These are phyloP conservation scores for Globisporangium cystogenes DNA, from an alignment of 352 stramenopile species.

Conservation along the genomic window DNA sequence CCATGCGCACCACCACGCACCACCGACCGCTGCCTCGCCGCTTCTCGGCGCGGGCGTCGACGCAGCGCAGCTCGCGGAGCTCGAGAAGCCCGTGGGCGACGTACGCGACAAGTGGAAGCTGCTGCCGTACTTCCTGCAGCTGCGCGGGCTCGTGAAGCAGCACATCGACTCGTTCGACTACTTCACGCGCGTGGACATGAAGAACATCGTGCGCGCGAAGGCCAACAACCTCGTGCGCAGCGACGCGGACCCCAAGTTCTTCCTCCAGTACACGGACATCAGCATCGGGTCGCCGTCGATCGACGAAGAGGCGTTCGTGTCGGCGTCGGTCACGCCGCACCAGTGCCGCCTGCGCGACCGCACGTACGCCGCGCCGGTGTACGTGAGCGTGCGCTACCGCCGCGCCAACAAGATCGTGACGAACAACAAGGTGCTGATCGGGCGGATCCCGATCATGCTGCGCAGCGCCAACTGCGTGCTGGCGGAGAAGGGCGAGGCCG, in stretches of 20 bases:
- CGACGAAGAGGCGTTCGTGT: constrained; percentile 96
- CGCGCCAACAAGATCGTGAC: constrained; percentile 97
- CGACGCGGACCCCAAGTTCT: constrained; percentile 98
- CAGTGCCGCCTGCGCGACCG: constrained; percentile 98
- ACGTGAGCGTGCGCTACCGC: constrained; percentile 98
- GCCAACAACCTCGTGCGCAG: constrained; percentile 89
- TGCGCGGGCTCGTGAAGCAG: constrained; percentile 92
- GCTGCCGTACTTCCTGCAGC: constrained; percentile 96
- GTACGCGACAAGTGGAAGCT: constrained; percentile 98
- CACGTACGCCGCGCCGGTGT: constrained; percentile 98
- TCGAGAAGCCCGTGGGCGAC: constrained; percentile 64
- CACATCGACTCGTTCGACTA: constrained; percentile 99
- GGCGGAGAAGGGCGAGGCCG: constrained; percentile 89
- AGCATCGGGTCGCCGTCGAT: constrained; percentile 96
- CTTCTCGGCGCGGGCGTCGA: constrained; percentile 7
- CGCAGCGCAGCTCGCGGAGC: constrained; percentile 38
- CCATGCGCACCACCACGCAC: neutral
- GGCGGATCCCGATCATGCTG: constrained; percentile 98
- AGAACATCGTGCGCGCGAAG: constrained; percentile 96
- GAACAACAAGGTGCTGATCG: constrained; percentile 97
- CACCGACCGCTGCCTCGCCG: constrained; percentile 4
- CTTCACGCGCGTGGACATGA: constrained; percentile 98
- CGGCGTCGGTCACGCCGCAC: constrained; percentile 92
- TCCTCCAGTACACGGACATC: constrained; percentile 98
- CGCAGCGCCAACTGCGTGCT: constrained; percentile 96